phyloP scores from a whole-genome alignment of 768 basidiomycete species.

The Tricholoma matsutake region DNA sequence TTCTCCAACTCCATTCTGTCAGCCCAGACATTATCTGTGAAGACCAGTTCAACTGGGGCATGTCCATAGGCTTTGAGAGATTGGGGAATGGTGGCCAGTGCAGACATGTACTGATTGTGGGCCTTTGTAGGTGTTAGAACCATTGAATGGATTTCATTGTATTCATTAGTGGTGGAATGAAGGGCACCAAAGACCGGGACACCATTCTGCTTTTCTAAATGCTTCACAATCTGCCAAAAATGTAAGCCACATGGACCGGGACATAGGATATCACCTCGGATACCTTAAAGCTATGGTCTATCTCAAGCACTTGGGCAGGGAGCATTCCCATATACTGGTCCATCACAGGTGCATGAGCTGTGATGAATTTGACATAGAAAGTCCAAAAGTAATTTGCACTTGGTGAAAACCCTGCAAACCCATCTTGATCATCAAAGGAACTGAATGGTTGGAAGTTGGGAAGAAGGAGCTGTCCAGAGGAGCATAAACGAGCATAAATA shows the following conservation, averaged over 20 bases:
- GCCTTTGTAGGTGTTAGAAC: not conserved
- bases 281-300: conserved; percentile 17
- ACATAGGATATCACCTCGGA: not conserved
- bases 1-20: not conserved
- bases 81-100: not conserved
- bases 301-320: conserved; percentile 6
- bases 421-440: conserved; percentile 4
- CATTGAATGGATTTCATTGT: conserved; percentile 19
- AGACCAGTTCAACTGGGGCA: not conserved
- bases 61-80: not conserved
- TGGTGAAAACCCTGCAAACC: conserved; percentile 22
- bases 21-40: not conserved
- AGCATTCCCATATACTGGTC: conserved; percentile 24
- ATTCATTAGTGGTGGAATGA: conserved; percentile 23
- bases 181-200: conserved; percentile 20
- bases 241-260: not conserved
- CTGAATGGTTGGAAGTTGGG: not conserved
- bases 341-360: conserved; percentile 10
- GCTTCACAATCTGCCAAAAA: conserved; percentile 20
- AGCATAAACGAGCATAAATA: not conserved
- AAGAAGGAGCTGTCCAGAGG: not conserved
- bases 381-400: conserved; percentile 12
- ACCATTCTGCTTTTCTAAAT: conserved; percentile 21
- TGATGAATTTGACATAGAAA: conserved; percentile 23
- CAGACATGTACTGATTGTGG: not conserved